A percentile compares a stretch with the other conserved stretches of the same genome.
Conservation (phyloP, 2,329 filamentous ascomycete genomes). For the Exophiala aquamarina region DNA sequence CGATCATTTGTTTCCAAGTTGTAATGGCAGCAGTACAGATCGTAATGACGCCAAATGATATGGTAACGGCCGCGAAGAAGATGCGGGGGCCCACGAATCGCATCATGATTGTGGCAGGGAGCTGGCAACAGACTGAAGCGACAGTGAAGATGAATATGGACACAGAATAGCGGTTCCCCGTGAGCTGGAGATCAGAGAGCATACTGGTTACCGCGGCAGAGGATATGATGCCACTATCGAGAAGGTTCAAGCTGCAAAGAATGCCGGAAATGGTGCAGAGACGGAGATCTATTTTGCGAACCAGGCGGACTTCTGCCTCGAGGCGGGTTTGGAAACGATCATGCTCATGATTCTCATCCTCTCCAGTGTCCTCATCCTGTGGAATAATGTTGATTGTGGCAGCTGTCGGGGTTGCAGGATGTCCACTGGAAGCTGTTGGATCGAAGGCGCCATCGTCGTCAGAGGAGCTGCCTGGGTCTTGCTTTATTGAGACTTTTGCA, state of each 20-base stretch:
- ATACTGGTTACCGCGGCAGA: constrained; percentile 69
- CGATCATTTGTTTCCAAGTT: constrained; percentile 70
- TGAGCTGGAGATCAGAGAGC: constrained; percentile 62
- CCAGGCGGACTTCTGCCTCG: constrained; percentile 40
- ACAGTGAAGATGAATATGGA: constrained; percentile 74
- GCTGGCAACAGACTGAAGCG: constrained; percentile 65
- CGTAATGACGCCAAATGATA: constrained; percentile 64
- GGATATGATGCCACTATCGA: constrained; percentile 69
- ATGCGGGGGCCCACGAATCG: constrained; percentile 63
- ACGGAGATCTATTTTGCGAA: constrained; percentile 65
- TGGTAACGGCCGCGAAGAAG: constrained; percentile 62
- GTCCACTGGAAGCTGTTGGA: too few species aligned
- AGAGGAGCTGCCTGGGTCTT: too few species aligned
- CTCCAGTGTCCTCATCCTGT: neutral
- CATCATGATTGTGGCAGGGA: constrained; percentile 67
- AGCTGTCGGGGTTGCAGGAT: too few species aligned
- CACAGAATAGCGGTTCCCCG: constrained; percentile 66
- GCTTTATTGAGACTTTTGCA: too few species aligned
- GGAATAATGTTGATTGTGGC: too few species aligned
- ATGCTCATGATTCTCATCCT: neutral
- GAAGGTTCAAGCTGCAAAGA: constrained; percentile 67
- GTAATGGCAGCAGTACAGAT: constrained; percentile 67
- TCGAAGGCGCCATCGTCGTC: too few species aligned
- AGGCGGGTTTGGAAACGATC: neutral
- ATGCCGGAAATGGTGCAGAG: constrained; percentile 70